Conservation (phyloP, 352 stramenopile genomes). For the Plasmopara halstedii region DNA sequence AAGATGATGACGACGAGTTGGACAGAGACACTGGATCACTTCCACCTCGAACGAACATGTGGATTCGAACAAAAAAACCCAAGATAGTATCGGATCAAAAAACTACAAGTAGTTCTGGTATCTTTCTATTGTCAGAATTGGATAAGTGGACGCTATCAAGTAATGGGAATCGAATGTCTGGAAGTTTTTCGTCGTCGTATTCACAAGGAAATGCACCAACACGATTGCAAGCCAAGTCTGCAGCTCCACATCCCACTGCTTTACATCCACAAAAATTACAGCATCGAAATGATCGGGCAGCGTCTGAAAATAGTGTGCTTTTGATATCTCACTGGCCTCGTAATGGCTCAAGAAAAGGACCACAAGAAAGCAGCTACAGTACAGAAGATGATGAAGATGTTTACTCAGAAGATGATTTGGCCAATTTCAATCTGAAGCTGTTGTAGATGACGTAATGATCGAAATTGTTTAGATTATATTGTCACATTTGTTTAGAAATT, state of each 20-base stretch:
- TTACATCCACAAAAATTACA: constrained; percentile 11
- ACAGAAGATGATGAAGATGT: constrained; percentile 36
- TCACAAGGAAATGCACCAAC: constrained; percentile 6
- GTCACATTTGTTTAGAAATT: no score
- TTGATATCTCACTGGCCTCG: constrained; percentile 11
- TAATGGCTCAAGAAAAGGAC: constrained; percentile 7
- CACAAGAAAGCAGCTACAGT: constrained; percentile 24
- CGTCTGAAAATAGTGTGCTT: constrained; percentile 51
- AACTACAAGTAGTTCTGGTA: constrained; percentile 29
- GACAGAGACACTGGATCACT: constrained; percentile 15
- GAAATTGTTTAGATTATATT: no score
- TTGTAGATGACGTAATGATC: constrained; percentile 4
- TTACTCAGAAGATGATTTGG: constrained; percentile 57
- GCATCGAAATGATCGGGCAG: constrained; percentile 36
- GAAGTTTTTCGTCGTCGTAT: constrained; percentile 8
- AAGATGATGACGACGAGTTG: constrained; percentile 17
- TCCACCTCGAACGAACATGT: constrained; percentile 9
- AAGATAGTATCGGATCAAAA: constrained; percentile 31
- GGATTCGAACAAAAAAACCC: constrained; percentile 27
- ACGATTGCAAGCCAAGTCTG: constrained; percentile 10
- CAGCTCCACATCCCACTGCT: constrained; percentile 6
- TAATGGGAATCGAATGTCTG: constrained; percentile 34
- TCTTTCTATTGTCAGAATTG: constrained; percentile 60
- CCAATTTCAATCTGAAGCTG: constrained; percentile 70
- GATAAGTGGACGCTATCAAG: constrained; percentile 55